Base-by-base conservation (phyloP, 1,139 yeast genomes). In the Lodderomyces elongisporus region DNA sequence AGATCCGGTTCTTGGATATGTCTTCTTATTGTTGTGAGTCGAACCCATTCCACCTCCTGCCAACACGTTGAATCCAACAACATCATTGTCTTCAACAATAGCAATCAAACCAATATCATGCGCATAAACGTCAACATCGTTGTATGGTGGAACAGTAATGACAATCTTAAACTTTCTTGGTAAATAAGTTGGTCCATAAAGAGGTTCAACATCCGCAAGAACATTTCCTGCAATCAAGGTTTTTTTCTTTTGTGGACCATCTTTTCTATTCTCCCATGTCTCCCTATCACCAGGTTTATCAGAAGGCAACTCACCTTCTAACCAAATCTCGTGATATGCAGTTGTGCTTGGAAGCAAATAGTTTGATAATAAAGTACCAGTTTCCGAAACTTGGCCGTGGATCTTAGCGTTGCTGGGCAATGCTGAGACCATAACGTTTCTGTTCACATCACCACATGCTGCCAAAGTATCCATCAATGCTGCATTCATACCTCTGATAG, bases 21-120 rank as follows among this genome's bases (percentile, higher is more conserved):
- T 91, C 72, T 89, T 91, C 55, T 83, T 83, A 67, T 91, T 91
- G 70, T 89, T 89, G 61, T 91, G 98, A 22, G 97, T 91, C 26
- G 94, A 76, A 51, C 97, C 98, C 97, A 91, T 89, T 71, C 97
- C 98, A 66, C 97, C 98, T 58, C 97, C 98, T 43, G 82, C 95
- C 42, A 84, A 73, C 33, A 91, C 78, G 51, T 91, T 89, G 70
- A 78, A 91, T 35, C 97, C 98, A 34, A 60, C 60, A 39, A 70
- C 78, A 32, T 71, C 70, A 43, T 77, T 67, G 46, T 76, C 73
- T 49, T 82, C 85, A 30, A 87, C 79, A 54, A 91, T 88, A 22
- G 96, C 88, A 57, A 91, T 78, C 48, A 91, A 71, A 45, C 97
- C 98, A 49, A 89, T 76, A 63, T 91, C 98, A 58, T 87, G 93